Evolutionary conservation across 371 early-diverging fungal species (phyloP).

Genomic region (Chytridiales sp.): DNA sequence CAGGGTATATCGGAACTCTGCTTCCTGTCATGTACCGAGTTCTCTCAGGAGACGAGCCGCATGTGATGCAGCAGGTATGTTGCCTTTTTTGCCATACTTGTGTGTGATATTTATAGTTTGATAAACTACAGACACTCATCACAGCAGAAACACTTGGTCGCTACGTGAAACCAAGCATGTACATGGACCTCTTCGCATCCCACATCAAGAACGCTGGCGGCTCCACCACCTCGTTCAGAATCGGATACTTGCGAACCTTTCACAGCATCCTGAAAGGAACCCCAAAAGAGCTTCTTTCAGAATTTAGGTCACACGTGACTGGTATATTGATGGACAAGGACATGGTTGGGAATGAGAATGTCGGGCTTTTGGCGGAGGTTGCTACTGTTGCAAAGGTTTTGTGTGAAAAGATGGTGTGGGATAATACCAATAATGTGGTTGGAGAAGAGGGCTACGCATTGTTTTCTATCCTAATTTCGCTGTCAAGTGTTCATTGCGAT

Average conservation of each 20-base stretch:
- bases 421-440: constrained; percentile 6
- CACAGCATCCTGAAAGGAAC: constrained; percentile 32
- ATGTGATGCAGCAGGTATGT: constrained; percentile 36
- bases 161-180: constrained; percentile 43
- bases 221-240: constrained; percentile 28
- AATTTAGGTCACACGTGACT: constrained; percentile 6
- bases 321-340: constrained; percentile 35
- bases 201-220: constrained; percentile 33
- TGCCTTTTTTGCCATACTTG: not conserved
- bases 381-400: constrained; percentile 32
- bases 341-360: constrained; percentile 39
- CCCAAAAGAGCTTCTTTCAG: constrained; percentile 11
- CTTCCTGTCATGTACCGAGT: constrained; percentile 45
- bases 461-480: constrained; percentile 33
- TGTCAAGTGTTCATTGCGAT: constrained; percentile 29
- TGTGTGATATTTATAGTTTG: not conserved
- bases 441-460: constrained; percentile 26
- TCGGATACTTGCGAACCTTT: constrained; percentile 40
- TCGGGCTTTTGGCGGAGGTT: constrained; percentile 35
- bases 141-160: constrained; percentile 35
- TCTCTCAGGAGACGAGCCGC: constrained; percentile 40
- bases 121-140: constrained; percentile 12
- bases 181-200: constrained; percentile 30
- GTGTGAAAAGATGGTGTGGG: constrained; percentile 3
- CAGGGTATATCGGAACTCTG: constrained; percentile 47